Evolutionary conservation across 2,329 filamentous ascomycete genomes (phyloP).

Genomic region (Xylaria sp.): DNA sequence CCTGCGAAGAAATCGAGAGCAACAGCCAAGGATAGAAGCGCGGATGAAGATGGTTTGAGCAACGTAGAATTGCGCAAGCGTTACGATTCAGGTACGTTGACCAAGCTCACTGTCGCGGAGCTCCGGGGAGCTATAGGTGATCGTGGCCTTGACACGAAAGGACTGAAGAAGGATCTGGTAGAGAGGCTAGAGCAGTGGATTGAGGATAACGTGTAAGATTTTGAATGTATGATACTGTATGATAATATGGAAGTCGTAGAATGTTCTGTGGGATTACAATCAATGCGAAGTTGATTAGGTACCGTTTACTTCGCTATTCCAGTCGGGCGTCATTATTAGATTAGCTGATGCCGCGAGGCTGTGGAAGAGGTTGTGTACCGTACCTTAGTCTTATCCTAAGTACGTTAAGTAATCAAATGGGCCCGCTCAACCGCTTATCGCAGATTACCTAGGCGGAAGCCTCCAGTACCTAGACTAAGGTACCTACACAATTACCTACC

Average conservation of each 20-base stretch:
- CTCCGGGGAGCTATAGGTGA: slow-evolving; percentile 55
- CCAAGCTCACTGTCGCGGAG: slow-evolving; percentile 61
- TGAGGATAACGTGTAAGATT: slow-evolving; percentile 48
- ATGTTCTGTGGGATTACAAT: not conserved
- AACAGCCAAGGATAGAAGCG: slow-evolving; percentile 38
- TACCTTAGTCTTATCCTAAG: too few relatives aligned
- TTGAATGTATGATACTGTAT: too few relatives aligned
- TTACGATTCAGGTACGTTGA: slow-evolving; percentile 52
- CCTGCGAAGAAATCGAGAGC: slow-evolving; percentile 55
- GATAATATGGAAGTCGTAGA: not conserved
- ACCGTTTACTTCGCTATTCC: not conserved
- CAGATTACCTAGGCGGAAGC: too few relatives aligned
- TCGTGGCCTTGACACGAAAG: slow-evolving; percentile 55
- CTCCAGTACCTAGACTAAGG: too few relatives aligned
- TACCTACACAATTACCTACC: too few relatives aligned
- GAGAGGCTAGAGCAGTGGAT: slow-evolving; percentile 63
- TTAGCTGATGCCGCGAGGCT: too few relatives aligned
- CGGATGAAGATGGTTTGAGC: slow-evolving; percentile 45
- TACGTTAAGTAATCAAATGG: too few relatives aligned
- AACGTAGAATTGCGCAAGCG: slow-evolving; percentile 54
- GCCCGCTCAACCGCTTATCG: too few relatives aligned
- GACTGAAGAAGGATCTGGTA: slow-evolving; percentile 60
- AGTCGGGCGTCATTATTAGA: not conserved
- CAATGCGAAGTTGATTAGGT: too few relatives aligned
- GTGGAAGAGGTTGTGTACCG: too few relatives aligned